Percentiles rank a stretch among this genome's conserved stretches.
phyloP scores from a whole-genome alignment of 805 yeast genomes.

The Wickerhamomyces bisporus region DNA sequence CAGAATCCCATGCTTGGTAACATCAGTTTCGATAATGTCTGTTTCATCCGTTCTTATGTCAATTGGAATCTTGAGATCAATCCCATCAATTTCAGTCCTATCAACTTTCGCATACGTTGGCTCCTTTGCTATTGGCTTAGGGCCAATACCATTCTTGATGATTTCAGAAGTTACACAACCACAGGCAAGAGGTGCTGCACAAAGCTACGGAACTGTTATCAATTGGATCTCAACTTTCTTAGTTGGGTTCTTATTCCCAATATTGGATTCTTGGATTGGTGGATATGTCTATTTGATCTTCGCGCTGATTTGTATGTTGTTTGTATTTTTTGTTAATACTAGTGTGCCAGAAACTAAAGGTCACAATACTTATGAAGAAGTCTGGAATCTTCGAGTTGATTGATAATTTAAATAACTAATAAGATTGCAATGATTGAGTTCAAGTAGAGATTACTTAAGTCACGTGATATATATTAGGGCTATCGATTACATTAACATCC shows the following conservation, averaged over 20 bases:
- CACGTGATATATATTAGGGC: constrained; percentile 3
- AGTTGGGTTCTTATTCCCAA: constrained; percentile 78
- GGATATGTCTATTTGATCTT: constrained; percentile 76
- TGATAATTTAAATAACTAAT: too few relatives aligned
- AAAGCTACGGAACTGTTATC: constrained; percentile 85
- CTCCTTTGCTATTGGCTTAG: constrained; percentile 86
- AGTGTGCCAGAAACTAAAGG: constrained; percentile 78
- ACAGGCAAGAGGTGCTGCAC: constrained; percentile 79
- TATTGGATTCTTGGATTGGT: constrained; percentile 58
- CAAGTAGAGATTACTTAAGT: neutral
- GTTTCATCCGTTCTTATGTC: constrained; percentile 59
- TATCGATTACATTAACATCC: neutral
- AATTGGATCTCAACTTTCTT: constrained; percentile 89
- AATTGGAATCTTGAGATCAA: constrained; percentile 49
- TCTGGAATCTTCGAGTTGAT: constrained; percentile 45
- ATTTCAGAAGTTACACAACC: constrained; percentile 85
- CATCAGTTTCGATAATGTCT: constrained; percentile 67
- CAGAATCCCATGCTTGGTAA: constrained; percentile 63
- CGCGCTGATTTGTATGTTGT: constrained; percentile 48
- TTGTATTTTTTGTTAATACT: constrained; percentile 41
- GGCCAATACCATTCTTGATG: constrained; percentile 91
- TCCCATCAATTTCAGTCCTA: constrained; percentile 46
- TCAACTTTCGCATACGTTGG: constrained; percentile 73
- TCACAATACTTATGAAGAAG: constrained; percentile 52
- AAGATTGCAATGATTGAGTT: too few relatives aligned